Percentiles rank a stretch among this genome's conserved stretches.
These are phyloP conservation scores for Yamadazyma dendronema DNA, from an alignment of 1,139 yeast genomes.

Conservation along the genomic window DNA sequence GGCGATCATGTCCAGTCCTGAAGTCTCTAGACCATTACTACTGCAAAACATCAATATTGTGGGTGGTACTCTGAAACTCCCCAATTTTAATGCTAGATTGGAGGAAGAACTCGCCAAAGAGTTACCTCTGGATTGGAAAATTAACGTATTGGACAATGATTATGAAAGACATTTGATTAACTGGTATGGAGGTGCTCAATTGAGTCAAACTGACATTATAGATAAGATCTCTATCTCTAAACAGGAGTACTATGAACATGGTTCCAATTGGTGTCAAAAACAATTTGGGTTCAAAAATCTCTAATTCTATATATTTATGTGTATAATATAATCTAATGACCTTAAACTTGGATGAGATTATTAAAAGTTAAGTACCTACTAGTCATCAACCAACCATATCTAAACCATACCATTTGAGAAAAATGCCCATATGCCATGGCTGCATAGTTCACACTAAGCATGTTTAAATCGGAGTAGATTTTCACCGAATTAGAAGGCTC, in stretches of 20 bases:
- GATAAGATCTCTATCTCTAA: conserved; percentile 61
- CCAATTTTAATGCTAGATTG: conserved; percentile 65
- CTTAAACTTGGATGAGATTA: conserved; percentile 46
- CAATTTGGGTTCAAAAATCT: conserved; percentile 64
- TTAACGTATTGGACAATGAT: conserved; percentile 14
- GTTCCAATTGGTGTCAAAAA: conserved; percentile 74
- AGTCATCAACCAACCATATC: conserved; percentile 81
- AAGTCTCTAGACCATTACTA: conserved; percentile 69
- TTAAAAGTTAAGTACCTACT: conserved; percentile 77
- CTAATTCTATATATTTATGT: conserved; percentile 10
- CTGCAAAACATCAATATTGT: conserved; percentile 75
- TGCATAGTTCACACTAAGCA: conserved; percentile 57
- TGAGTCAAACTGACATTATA: conserved; percentile 53
- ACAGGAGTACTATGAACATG: conserved; percentile 84
- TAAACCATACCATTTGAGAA: conserved; percentile 94
- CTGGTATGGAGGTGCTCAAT: conserved; percentile 46
- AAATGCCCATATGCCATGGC: conserved; percentile 84
- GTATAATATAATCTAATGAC: not conserved
- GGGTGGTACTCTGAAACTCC: conserved; percentile 79
- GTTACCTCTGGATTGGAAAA: conserved; percentile 62
- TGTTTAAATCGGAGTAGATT: conserved; percentile 54
- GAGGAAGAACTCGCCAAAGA: conserved; percentile 60
- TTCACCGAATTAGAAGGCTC: conserved; percentile 28
- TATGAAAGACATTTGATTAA: conserved; percentile 26
- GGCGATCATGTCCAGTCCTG: conserved; percentile 69